A percentile compares a stretch with the other conserved stretches of the same genome.
These are phyloP conservation scores for Oryza meyeriana DNA, from an alignment of 176 grass and related monocot species.

Conservation along the genomic window DNA sequence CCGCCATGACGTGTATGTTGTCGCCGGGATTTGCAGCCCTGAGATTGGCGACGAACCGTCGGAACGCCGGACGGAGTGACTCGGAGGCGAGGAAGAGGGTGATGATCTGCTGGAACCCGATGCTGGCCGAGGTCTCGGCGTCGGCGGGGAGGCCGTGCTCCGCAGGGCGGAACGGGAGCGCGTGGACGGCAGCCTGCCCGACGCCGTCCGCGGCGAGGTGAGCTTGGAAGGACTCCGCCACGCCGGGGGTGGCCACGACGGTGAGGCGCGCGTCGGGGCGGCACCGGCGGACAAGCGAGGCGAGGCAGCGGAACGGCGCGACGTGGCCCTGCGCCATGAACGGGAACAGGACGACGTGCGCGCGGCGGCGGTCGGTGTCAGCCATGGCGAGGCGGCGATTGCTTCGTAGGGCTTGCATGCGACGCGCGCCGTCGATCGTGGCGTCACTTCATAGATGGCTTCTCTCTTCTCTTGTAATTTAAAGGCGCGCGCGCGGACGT, in stretches of 20 bases:
- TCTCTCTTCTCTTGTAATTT: background rate
- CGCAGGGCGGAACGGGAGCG: conserved; percentile 22
- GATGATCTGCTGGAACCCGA: conserved; percentile 22
- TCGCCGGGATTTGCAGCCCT: background rate
- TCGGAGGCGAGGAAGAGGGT: conserved; percentile 40
- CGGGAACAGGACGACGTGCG: conserved; percentile 39
- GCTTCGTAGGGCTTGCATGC: too few relatives aligned
- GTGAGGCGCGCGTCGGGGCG: conserved; percentile 23
- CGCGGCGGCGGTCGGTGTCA: background rate
- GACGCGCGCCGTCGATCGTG: too few relatives aligned
- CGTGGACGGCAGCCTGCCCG: background rate
- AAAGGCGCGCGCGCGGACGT: background rate
- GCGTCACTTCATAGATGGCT: too few relatives aligned
- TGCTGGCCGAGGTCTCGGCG: background rate
- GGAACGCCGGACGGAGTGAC: conserved; percentile 39
- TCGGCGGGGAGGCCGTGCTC: conserved; percentile 30
- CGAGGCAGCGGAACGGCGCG: conserved; percentile 36
- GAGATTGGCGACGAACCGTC: conserved; percentile 25
- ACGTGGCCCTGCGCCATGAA: conserved; percentile 49
- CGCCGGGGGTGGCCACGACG: conserved; percentile 17
- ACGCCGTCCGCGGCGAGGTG: background rate
- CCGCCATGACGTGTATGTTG: conserved; percentile 22
- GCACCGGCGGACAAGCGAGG: background rate
- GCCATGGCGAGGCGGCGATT: conserved; percentile 9
- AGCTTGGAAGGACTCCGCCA: background rate